Evolutionary conservation across 2,329 filamentous ascomycete species (phyloP).

Genomic region (Paramyrothecium roridum): DNA sequence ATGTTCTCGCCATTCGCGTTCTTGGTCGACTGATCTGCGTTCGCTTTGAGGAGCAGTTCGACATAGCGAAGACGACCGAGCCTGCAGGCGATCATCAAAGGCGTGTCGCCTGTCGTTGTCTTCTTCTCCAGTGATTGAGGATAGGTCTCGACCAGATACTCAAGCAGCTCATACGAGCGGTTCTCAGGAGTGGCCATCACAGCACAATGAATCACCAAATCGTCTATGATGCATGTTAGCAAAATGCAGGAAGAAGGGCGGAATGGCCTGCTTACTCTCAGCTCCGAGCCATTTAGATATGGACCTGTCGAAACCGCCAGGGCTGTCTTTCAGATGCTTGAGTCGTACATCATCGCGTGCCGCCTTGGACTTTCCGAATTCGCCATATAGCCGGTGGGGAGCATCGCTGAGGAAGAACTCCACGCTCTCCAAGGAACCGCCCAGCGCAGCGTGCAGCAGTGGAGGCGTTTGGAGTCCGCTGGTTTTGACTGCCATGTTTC

Average conservation of each 20-base stretch:
- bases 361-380: constrained; percentile 59
- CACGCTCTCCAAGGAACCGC: constrained; percentile 61
- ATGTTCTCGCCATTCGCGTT: constrained; percentile 64
- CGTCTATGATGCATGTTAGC: constrained; percentile 37
- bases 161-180: constrained; percentile 52
- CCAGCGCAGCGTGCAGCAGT: constrained; percentile 54
- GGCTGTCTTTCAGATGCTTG: constrained; percentile 55
- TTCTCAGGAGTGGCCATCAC: constrained; percentile 41
- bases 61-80: constrained; percentile 51
- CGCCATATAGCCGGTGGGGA: constrained; percentile 63
- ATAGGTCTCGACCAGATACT: constrained; percentile 61
- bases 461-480: constrained; percentile 50
- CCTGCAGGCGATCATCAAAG: constrained; percentile 64
- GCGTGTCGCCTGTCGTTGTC: constrained; percentile 57
- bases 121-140: constrained; percentile 63
- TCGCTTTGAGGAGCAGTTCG: constrained; percentile 61
- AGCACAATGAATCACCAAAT: constrained; percentile 65
- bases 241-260: constrained; percentile 1
- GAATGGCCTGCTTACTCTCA: constrained; percentile 45
- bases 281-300: constrained; percentile 60
- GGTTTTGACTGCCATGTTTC: constrained; percentile 35
- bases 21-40: constrained; percentile 66
- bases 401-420: constrained; percentile 77
- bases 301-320: constrained; percentile 61
- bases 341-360: constrained; percentile 61